Conservation (phyloP, 192 early-diverging fungal species). For the Dimargaris xerosporica region DNA sequence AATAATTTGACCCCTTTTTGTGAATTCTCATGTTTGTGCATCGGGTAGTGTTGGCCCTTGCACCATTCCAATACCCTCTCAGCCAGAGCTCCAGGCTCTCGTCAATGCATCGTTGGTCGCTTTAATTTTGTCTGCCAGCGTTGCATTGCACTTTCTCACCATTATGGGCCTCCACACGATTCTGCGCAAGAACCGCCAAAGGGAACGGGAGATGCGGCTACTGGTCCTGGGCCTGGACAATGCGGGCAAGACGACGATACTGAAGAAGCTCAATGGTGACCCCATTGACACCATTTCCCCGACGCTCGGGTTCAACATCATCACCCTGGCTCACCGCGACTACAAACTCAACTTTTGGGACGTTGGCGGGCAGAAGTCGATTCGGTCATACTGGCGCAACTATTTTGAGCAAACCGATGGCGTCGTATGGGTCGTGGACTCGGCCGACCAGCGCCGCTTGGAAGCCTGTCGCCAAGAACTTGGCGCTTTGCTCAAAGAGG, state of each 20-base stretch:
- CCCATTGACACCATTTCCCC: conserved; percentile 81
- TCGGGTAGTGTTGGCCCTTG: too few species aligned
- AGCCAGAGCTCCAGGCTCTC: too few species aligned
- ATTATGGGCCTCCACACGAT: conserved; percentile 91
- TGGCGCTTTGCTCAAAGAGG: conserved; percentile 64
- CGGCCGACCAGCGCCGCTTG: conserved; percentile 69
- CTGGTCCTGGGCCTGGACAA: conserved; percentile 95
- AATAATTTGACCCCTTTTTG: too few species aligned
- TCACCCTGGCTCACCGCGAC: conserved; percentile 58
- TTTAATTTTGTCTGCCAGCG: too few species aligned
- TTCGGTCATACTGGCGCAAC: conserved; percentile 97
- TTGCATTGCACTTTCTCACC: too few species aligned
- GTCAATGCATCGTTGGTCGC: too few species aligned
- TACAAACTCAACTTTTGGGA: conserved; percentile 92
- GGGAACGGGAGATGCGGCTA: conserved; percentile 89
- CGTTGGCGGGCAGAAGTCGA: conserved; percentile 93
- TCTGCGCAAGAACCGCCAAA: conserved; percentile 76
- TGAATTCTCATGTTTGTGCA: too few species aligned
- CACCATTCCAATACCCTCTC: too few species aligned
- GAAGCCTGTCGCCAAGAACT: conserved; percentile 71
- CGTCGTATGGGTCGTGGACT: conserved; percentile 95
- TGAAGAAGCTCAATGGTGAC: conserved; percentile 90
- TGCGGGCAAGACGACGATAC: conserved; percentile 97
- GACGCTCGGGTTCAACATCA: conserved; percentile 96
- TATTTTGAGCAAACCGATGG: conserved; percentile 99